Conservation (phyloP, 2,329 filamentous ascomycete genomes). For the Spiromastix sp. region DNA sequence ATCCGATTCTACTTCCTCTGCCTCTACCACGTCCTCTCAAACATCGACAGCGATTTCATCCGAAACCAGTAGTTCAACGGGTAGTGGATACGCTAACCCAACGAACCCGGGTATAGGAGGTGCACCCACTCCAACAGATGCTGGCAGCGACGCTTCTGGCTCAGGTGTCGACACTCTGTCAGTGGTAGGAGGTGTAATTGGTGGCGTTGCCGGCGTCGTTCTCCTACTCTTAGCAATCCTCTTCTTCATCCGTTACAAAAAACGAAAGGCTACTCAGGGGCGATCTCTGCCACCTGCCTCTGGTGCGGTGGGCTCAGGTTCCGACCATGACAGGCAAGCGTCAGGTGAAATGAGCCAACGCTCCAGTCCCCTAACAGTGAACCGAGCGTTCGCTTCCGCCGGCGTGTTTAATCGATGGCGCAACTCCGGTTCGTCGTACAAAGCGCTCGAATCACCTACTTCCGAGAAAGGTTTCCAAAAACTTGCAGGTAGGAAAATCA, state of each 20-base stretch:
- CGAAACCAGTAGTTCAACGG: slow-evolving; percentile 6
- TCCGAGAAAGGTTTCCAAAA: slow-evolving; percentile 41
- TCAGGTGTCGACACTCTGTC: slow-evolving; percentile 34
- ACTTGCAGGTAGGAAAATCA: slow-evolving; percentile 38
- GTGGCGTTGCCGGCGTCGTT: slow-evolving; percentile 48
- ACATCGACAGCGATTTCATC: slow-evolving; percentile 4
- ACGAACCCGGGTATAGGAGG: slow-evolving; percentile 4
- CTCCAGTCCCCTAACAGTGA: slow-evolving; percentile 30
- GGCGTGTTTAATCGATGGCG: slow-evolving; percentile 32
- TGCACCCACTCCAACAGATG: slow-evolving; percentile 6
- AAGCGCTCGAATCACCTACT: slow-evolving; percentile 23
- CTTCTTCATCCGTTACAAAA: slow-evolving; percentile 44
- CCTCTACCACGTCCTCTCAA: background rate
- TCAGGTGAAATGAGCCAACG: slow-evolving; percentile 26
- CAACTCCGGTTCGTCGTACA: slow-evolving; percentile 25
- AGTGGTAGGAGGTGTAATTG: slow-evolving; percentile 53
- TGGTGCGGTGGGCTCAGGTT: slow-evolving; percentile 5
- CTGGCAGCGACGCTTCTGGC: slow-evolving; percentile 10
- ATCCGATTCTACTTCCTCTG: background rate
- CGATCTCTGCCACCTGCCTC: slow-evolving; percentile 7
- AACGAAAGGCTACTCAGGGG: slow-evolving; percentile 21
- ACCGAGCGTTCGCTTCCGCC: slow-evolving; percentile 26
- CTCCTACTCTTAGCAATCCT: slow-evolving; percentile 38
- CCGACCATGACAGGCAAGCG: too few species aligned
- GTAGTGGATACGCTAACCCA: slow-evolving; percentile 8